A percentile compares a stretch with the other conserved stretches of the same genome.
Evolutionary conservation across 78 protist species (phyloP).

Genomic region (Planoprotostelium fungivorum): DNA sequence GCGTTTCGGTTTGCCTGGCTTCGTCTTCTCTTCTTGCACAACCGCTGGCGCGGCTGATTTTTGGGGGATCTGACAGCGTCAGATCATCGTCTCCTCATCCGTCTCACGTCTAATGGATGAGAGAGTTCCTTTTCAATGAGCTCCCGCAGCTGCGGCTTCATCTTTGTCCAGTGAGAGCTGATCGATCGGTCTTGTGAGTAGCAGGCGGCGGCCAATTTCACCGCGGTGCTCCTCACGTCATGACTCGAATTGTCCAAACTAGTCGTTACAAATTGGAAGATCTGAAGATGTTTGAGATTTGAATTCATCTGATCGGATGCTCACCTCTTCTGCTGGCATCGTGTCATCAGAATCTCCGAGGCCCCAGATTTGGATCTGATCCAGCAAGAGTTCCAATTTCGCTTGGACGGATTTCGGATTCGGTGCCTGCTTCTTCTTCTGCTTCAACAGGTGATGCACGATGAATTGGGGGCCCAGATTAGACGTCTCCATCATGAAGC

Average conservation of each 20-base stretch:
- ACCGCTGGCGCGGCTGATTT: too few species aligned
- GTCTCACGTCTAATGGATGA: background rate
- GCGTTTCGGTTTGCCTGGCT: background rate
- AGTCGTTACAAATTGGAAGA: background rate
- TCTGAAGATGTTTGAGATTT: background rate
- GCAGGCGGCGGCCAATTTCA: background rate
- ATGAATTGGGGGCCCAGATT: background rate
- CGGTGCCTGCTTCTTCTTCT: background rate
- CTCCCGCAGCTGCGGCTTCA: background rate
- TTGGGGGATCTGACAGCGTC: too few species aligned
- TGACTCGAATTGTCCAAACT: background rate
- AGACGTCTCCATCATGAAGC: background rate
- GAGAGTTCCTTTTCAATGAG: background rate
- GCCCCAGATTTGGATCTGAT: too few species aligned
- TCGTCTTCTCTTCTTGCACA: background rate
- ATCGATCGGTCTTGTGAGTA: background rate
- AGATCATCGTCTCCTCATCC: background rate
- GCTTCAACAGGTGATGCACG: background rate
- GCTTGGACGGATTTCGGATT: background rate
- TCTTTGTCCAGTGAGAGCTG: background rate
- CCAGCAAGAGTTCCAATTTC: background rate
- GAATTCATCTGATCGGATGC: background rate
- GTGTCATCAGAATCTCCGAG: background rate
- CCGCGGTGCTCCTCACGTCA: background rate
- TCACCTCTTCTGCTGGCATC: background rate